Percentiles rank a stretch among this genome's conserved stretches.
Conservation (phyloP, 192 early-diverging fungal species). For the Backusella luteola region DNA sequence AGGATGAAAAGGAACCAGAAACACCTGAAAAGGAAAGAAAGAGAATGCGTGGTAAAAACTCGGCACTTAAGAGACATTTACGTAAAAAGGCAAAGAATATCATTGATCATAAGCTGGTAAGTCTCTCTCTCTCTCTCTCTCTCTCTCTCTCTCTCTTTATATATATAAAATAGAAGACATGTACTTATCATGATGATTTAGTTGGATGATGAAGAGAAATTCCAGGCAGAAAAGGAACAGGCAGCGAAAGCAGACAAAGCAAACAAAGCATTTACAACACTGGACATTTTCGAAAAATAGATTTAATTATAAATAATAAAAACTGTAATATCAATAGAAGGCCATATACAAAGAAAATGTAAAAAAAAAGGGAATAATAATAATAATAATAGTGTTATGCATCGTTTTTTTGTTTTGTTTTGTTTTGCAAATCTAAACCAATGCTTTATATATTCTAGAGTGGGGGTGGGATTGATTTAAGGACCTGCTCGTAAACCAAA, state of each 20-base stretch:
- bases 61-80: slow-evolving; percentile 71
- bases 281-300: slow-evolving; percentile 57
- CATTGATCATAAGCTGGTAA: slow-evolving; percentile 71
- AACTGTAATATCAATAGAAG: not conserved
- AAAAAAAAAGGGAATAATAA: not conserved
- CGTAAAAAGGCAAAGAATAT: slow-evolving; percentile 82
- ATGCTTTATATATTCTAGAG: not conserved
- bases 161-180: not conserved
- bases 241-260: slow-evolving; percentile 34
- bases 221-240: slow-evolving; percentile 42
- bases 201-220: slow-evolving; percentile 53
- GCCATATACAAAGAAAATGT: not conserved
- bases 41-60: slow-evolving; percentile 70
- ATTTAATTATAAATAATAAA: slow-evolving; percentile 10
- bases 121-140: not conserved
- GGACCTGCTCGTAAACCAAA: slow-evolving; percentile 66
- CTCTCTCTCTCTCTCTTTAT: not conserved
- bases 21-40: slow-evolving; percentile 53
- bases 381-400: not conserved
- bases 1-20: slow-evolving; percentile 50
- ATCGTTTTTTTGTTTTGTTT: not conserved
- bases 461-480: slow-evolving; percentile 8
- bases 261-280: slow-evolving; percentile 51
- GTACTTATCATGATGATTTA: not conserved
- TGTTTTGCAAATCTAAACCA: not conserved